phyloP scores from a whole-genome alignment of 208 protist genomes.

The Acanthamoeba royreba region DNA sequence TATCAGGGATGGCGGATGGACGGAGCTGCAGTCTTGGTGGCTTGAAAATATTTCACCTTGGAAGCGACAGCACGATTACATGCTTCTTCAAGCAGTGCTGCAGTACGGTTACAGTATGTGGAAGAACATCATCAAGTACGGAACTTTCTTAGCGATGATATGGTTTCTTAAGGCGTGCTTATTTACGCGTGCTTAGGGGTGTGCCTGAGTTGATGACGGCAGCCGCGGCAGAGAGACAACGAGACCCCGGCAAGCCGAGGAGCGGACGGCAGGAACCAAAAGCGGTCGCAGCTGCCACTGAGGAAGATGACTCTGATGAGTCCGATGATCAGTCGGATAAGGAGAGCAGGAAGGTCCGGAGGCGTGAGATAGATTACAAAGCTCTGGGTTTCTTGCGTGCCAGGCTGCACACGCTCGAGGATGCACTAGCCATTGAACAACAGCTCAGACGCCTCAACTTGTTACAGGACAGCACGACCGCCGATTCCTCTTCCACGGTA shows the following conservation, averaged over 20 bases:
- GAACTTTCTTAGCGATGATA: background rate
- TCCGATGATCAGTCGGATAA: background rate
- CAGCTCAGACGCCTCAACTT: background rate
- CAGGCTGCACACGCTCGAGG: background rate
- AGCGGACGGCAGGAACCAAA: background rate
- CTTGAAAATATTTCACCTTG: background rate
- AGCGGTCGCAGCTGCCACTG: background rate
- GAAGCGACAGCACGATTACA: background rate
- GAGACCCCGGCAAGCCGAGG: background rate
- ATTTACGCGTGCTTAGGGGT: background rate
- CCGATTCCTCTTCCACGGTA: background rate
- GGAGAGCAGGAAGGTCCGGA: background rate
- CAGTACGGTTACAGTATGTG: conserved; percentile 27
- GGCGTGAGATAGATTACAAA: background rate
- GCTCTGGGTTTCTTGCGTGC: background rate
- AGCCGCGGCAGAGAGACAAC: background rate
- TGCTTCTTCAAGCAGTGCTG: background rate
- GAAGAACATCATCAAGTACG: conserved; percentile 21
- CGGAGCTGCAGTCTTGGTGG: background rate
- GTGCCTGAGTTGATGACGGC: background rate
- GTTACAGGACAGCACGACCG: background rate
- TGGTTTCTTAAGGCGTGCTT: background rate
- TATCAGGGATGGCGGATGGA: conserved; percentile 19
- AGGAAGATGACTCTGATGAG: background rate
- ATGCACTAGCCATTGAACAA: conserved; percentile 6